phyloP scores from a whole-genome alignment of 2,329 filamentous ascomycete genomes.

The Epichloe sp. region DNA sequence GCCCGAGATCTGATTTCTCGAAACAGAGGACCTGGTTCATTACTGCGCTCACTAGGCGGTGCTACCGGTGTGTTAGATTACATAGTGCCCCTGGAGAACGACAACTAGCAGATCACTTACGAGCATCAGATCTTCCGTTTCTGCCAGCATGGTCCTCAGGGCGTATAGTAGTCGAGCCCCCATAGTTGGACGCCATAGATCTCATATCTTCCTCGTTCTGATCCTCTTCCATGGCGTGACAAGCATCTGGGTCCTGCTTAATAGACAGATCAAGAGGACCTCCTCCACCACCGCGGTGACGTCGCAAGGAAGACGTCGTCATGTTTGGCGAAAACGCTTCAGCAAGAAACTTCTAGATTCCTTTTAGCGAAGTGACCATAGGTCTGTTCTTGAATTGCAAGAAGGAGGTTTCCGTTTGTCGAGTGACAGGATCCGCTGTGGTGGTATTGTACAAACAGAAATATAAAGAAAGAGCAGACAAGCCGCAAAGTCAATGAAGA shows the following conservation, averaged over 20 bases:
- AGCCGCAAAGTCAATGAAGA: too few species aligned
- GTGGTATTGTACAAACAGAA: too few species aligned
- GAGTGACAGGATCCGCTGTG: too few species aligned
- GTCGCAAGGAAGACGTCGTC: background rate
- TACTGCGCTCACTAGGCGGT: constrained; percentile 22
- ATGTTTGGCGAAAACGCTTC: background rate
- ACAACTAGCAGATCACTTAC: constrained; percentile 15
- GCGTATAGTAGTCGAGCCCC: constrained; percentile 7
- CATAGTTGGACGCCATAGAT: constrained; percentile 9
- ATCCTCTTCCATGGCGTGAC: background rate
- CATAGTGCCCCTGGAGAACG: background rate
- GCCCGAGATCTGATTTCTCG: constrained; percentile 22
- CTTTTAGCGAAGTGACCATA: background rate
- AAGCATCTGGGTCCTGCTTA: constrained; percentile 16
- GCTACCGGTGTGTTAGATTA: constrained; percentile 14
- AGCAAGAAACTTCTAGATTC: background rate
- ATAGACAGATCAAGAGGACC: constrained; percentile 1
- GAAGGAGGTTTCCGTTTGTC: background rate
- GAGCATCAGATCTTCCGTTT: constrained; percentile 24
- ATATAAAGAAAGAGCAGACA: too few species aligned
- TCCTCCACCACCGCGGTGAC: background rate
- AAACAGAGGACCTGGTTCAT: constrained; percentile 24
- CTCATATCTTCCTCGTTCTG: background rate
- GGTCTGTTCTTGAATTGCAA: background rate
- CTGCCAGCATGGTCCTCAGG: constrained; percentile 13